Percentiles rank a stretch among this genome's conserved stretches.
These are phyloP conservation scores for Aspergillus olivimuriae DNA, from an alignment of 495 filamentous ascomycete genomes.

Conservation along the genomic window DNA sequence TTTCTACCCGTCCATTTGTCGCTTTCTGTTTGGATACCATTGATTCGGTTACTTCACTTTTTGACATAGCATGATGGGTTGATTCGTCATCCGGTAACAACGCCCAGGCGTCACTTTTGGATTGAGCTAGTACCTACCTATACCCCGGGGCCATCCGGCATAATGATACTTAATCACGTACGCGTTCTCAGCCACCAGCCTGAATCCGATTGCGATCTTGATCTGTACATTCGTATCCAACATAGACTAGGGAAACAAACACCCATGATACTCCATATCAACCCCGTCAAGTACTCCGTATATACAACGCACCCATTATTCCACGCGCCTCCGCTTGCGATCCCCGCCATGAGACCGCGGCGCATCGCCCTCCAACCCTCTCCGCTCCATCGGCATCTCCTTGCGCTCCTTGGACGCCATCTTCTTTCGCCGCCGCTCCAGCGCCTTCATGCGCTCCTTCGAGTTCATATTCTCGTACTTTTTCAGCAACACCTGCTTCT, in stretches of 20 bases:
- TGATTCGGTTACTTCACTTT: constrained; percentile 3
- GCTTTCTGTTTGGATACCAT: constrained; percentile 1
- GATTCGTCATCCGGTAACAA: not conserved
- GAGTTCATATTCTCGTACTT: constrained; percentile 74
- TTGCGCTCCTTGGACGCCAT: constrained; percentile 71
- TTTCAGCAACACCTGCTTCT: constrained; percentile 73
- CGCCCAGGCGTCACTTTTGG: constrained; percentile 6
- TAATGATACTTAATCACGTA: constrained; percentile 15
- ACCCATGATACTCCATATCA: too few species aligned
- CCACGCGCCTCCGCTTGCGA: constrained; percentile 30
- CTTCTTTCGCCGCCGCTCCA: constrained; percentile 85
- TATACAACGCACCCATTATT: constrained; percentile 11
- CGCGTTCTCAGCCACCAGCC: too few species aligned
- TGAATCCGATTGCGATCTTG: too few species aligned
- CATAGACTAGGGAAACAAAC: too few species aligned
- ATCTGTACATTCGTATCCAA: too few species aligned
- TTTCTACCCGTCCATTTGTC: constrained; percentile 1
- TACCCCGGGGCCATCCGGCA: too few species aligned
- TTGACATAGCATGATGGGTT: constrained; percentile 1
- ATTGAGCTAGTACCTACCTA: too few species aligned
- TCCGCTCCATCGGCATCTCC: constrained; percentile 62
- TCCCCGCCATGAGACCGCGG: constrained; percentile 12
- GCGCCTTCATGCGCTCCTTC: constrained; percentile 68
- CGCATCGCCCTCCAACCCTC: constrained; percentile 31
- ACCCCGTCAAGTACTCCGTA: not conserved